Conservation (phyloP, 2,329 filamentous ascomycete species). For the Colletotrichum phormii region DNA sequence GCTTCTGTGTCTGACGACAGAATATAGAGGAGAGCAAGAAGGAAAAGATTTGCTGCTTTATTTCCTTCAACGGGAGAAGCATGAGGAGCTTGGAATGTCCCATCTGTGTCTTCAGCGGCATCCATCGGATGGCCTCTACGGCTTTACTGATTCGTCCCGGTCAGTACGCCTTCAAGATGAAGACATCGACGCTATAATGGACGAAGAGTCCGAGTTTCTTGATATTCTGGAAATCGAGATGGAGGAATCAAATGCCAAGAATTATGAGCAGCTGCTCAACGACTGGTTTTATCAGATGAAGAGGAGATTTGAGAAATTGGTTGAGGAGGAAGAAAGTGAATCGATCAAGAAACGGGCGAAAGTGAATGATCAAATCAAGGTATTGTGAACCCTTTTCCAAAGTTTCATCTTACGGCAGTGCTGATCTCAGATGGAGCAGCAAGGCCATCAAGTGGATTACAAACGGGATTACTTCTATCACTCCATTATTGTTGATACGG, state of each 20-base stretch:
- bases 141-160: accelerated
- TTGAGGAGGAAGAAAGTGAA: background rate
- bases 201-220: background rate
- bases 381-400: background rate
- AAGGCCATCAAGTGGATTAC: background rate
- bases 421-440: background rate
- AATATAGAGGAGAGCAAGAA: background rate
- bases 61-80: background rate
- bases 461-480: background rate
- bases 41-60: background rate
- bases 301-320: background rate
- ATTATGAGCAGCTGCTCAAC: background rate
- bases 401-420: accelerated
- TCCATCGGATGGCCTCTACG: accelerated
- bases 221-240: background rate
- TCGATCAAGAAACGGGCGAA: background rate
- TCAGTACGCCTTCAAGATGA: background rate
- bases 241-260: background rate
- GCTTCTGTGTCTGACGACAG: accelerated
- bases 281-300: background rate
- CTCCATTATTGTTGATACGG: accelerated
- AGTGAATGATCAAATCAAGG: accelerated
- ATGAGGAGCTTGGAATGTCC: slow-evolving; percentile 9
- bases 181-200: background rate
- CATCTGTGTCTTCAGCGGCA: slow-evolving; percentile 7